A percentile compares a stretch with the other conserved stretches of the same genome.
Evolutionary conservation across 768 basidiomycete genomes (phyloP).

Genomic region (Panellus pusillus): DNA sequence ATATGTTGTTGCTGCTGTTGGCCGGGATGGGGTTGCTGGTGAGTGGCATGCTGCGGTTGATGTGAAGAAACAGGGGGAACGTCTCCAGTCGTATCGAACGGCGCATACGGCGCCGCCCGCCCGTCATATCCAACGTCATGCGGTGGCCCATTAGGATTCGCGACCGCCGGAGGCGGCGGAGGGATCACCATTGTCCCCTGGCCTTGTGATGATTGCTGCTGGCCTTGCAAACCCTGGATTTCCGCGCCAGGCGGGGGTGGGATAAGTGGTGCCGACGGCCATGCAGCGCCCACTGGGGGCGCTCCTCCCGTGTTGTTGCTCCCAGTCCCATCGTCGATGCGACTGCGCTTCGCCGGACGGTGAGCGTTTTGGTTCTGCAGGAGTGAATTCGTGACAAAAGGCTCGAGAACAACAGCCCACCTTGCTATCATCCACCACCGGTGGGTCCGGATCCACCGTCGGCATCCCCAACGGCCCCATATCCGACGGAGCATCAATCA

Average conservation of each 20-base stretch:
- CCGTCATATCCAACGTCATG: slow-evolving; percentile 21
- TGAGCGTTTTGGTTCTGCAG: neutral
- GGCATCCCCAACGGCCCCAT: slow-evolving; percentile 8
- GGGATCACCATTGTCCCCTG: slow-evolving; percentile 14
- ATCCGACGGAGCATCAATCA: neutral
- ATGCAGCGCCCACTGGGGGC: slow-evolving; percentile 21
- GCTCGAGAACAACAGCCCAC: neutral
- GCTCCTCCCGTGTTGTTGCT: slow-evolving; percentile 24
- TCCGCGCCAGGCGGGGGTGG: slow-evolving; percentile 24
- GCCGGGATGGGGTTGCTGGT: slow-evolving; percentile 25
- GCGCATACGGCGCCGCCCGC: slow-evolving; percentile 9
- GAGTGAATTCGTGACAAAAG: slow-evolving; percentile 8
- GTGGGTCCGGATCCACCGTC: slow-evolving; percentile 19
- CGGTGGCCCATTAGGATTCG: slow-evolving; percentile 1
- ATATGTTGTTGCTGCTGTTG: slow-evolving; percentile 24
- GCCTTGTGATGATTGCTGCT: slow-evolving; percentile 17
- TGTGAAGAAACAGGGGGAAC: slow-evolving; percentile 17
- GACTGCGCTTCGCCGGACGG: slow-evolving; percentile 37
- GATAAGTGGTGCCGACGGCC: slow-evolving; percentile 19
- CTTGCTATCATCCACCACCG: slow-evolving; percentile 6
- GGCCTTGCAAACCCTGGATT: slow-evolving; percentile 12
- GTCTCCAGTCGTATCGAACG: slow-evolving; percentile 23
- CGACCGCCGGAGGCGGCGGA: slow-evolving; percentile 23
- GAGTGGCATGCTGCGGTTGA: slow-evolving; percentile 22
- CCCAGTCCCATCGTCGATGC: slow-evolving; percentile 33